These are phyloP conservation scores for Nectriaceae sp. DNA, from an alignment of 2,329 filamentous ascomycete genomes.

Conservation along the genomic window DNA sequence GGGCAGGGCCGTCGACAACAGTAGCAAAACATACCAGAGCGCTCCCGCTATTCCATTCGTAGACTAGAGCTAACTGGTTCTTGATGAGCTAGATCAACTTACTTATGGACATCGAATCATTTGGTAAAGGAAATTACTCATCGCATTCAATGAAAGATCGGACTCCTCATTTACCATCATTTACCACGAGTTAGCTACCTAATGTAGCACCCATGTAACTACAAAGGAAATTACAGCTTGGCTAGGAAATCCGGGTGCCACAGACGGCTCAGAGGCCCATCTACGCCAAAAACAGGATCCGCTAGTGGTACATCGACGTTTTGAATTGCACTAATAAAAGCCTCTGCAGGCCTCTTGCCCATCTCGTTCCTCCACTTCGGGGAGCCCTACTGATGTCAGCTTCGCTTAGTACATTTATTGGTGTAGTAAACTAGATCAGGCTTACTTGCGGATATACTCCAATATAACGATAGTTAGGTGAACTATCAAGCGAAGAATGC, in stretches of 20 bases:
- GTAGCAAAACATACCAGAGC: too few species aligned
- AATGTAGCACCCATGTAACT: too few species aligned
- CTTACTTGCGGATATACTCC: conserved; percentile 21
- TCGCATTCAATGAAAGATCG: too few species aligned
- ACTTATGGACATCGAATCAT: too few species aligned
- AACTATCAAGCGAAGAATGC: conserved; percentile 19
- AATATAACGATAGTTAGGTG: conserved; percentile 22
- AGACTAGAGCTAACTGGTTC: too few species aligned
- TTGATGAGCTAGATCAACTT: too few species aligned
- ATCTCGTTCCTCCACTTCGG: conserved; percentile 21
- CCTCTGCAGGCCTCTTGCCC: conserved; percentile 10
- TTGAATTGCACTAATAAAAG: conserved; percentile 13
- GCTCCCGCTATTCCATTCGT: too few species aligned
- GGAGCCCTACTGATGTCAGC: conserved; percentile 7
- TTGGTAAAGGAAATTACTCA: too few species aligned
- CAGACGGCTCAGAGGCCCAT: conserved; percentile 13
- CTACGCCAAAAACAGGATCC: conserved; percentile 17
- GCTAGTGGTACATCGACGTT: conserved; percentile 15
- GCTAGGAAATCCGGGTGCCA: conserved; percentile 13
- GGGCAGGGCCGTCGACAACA: too few species aligned
- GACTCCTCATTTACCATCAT: too few species aligned
- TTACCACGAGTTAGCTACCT: too few species aligned
- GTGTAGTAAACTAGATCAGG: too few species aligned
- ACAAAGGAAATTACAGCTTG: conserved; percentile 15
- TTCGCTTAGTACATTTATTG: neutral